Conservation (phyloP, 75 land plant genomes). For the Cryptomeria japonica region DNA sequence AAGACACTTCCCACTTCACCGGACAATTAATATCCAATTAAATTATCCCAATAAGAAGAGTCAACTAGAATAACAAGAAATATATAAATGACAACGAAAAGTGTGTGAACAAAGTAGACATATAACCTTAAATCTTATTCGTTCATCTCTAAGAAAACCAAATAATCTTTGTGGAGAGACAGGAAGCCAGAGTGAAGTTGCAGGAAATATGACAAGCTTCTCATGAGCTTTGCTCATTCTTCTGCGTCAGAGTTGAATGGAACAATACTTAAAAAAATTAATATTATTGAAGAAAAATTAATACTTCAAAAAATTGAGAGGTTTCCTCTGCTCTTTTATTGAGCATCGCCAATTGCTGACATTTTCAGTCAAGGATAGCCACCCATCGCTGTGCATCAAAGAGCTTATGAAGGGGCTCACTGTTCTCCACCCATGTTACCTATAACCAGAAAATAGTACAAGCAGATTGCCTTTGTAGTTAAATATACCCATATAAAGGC, state of each 20-base stretch:
- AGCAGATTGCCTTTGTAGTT: too few relatives aligned
- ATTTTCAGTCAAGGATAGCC: conserved; percentile 60
- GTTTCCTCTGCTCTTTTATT: conserved; percentile 44
- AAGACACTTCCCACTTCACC: conserved; percentile 82
- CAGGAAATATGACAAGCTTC: conserved; percentile 24
- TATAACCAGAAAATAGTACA: too few relatives aligned
- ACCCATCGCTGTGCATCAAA: conserved; percentile 85
- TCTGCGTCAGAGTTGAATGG: too few relatives aligned
- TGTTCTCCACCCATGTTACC: too few relatives aligned
- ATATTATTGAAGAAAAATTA: too few relatives aligned
- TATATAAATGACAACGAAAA: too few relatives aligned
- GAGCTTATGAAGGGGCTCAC: conserved; percentile 20
- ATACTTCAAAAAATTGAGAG: conserved; percentile 1
- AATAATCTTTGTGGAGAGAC: conserved; percentile 21
- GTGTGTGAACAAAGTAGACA: not conserved
- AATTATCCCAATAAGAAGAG: too few relatives aligned
- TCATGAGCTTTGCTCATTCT: conserved; percentile 35
- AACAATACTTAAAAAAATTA: too few relatives aligned
- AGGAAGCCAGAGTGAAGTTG: conserved; percentile 36
- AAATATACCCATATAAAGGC: too few relatives aligned
- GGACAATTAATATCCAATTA: not conserved
- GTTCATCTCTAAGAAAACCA: conserved; percentile 27
- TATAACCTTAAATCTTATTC: conserved; percentile 20
- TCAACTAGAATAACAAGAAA: too few relatives aligned
- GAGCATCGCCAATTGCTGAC: conserved; percentile 62